phyloP scores from a whole-genome alignment of 257 asterid species.

The Nicotiana undulata region DNA sequence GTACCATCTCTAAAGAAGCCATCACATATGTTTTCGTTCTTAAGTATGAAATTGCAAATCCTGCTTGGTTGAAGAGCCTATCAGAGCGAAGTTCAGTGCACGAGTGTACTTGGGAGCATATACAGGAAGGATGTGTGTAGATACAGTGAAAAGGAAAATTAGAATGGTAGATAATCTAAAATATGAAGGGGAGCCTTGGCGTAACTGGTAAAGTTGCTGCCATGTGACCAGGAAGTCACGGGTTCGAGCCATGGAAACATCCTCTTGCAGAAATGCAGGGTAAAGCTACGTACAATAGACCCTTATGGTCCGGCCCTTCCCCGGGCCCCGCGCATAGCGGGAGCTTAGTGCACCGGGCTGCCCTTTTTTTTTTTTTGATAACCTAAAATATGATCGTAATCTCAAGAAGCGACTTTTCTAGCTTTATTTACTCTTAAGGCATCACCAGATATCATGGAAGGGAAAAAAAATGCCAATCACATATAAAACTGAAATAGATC shows the following conservation, averaged over 20 bases:
- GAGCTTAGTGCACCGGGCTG: too few species aligned
- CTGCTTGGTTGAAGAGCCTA: not conserved
- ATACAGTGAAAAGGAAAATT: not conserved
- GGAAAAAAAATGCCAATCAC: not conserved
- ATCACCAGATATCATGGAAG: not conserved
- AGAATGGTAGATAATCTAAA: not conserved
- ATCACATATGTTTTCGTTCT: not conserved
- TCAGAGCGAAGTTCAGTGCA: not conserved
- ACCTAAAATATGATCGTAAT: not conserved
- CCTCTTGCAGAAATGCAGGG: too few species aligned
- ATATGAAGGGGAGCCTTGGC: too few species aligned
- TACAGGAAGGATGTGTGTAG: not conserved
- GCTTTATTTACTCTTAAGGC: not conserved
- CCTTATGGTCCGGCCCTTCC: too few species aligned
- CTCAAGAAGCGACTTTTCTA: not conserved
- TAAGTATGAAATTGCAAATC: not conserved
- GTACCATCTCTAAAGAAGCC: not conserved
- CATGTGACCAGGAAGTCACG: too few species aligned
- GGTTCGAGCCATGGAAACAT: too few species aligned
- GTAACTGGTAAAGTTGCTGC: too few species aligned
- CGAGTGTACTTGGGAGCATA: not conserved
- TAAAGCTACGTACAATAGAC: too few species aligned
- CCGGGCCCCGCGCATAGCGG: too few species aligned
- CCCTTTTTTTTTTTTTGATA: too few species aligned
- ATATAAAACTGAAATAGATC: not conserved